Conservation (phyloP, 2,329 filamentous ascomycete genomes). For the Teratosphaeria pseudoeucalypti region DNA sequence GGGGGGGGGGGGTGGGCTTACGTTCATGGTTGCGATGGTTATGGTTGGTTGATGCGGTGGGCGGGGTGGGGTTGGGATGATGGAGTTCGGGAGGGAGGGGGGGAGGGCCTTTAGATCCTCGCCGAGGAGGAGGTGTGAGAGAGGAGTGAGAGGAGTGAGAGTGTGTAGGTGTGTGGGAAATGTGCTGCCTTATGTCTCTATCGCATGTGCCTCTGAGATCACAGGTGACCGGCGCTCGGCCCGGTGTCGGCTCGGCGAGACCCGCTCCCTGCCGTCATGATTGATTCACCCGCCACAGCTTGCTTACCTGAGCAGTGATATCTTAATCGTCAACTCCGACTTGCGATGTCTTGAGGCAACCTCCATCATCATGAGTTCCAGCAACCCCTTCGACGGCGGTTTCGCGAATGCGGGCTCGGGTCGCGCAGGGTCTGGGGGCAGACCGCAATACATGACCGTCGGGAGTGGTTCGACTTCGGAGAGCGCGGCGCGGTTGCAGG, state of each 20-base stretch:
- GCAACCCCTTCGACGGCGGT: slow-evolving; percentile 21
- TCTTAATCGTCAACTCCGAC: neutral
- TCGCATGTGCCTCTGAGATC: neutral
- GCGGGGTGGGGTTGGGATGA: neutral
- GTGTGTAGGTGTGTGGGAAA: neutral
- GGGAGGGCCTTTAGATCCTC: no score
- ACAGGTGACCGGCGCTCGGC: neutral
- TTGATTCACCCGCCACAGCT: neutral
- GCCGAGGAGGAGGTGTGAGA: no score
- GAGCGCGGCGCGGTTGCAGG: slow-evolving; percentile 69
- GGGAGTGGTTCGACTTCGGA: slow-evolving; percentile 72
- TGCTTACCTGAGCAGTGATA: neutral
- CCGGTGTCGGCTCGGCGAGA: neutral
- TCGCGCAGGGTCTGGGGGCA: slow-evolving; percentile 16
- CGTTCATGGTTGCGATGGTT: slow-evolving; percentile 47
- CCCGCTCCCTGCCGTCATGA: neutral
- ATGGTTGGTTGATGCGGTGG: neutral
- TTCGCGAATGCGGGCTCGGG: slow-evolving; percentile 17
- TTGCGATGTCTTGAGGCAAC: neutral
- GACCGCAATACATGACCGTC: slow-evolving; percentile 75
- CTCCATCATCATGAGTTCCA: slow-evolving; percentile 22
- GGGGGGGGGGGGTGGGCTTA: slow-evolving; percentile 23
- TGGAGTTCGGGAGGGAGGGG: no score
- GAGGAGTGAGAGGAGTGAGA: neutral
- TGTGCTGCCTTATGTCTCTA: neutral